phyloP scores from a whole-genome alignment of 805 yeast genomes.

The Kuraishia ogatae region DNA sequence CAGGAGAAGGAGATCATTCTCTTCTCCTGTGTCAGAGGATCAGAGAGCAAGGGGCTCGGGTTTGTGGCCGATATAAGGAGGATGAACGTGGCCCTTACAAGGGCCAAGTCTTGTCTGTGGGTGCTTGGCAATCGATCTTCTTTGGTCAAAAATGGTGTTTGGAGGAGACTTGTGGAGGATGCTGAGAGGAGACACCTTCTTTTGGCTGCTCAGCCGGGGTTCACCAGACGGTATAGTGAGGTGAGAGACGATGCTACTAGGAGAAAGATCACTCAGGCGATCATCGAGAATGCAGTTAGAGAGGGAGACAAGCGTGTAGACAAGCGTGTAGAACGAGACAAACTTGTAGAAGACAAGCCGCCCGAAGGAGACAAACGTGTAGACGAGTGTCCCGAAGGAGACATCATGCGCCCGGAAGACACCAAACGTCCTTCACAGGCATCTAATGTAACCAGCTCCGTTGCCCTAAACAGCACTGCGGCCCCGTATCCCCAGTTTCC shows the following conservation, averaged over 20 bases:
- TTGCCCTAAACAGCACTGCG: too few relatives aligned
- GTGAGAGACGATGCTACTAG: neutral
- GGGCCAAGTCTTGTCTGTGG: conserved; percentile 92
- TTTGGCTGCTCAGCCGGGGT: conserved; percentile 15
- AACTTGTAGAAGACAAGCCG: too few relatives aligned
- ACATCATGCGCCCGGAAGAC: too few relatives aligned
- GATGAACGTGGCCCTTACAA: conserved; percentile 94
- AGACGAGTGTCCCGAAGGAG: too few relatives aligned
- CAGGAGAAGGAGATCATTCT: conserved; percentile 93
- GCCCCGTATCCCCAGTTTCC: too few relatives aligned
- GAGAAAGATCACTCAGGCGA: neutral
- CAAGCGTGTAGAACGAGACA: too few relatives aligned
- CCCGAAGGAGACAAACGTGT: too few relatives aligned
- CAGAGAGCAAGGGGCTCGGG: conserved; percentile 63
- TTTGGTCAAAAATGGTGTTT: conserved; percentile 53
- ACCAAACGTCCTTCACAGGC: too few relatives aligned
- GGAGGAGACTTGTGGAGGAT: conserved; percentile 63
- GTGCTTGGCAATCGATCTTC: conserved; percentile 75
- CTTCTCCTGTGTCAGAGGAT: conserved; percentile 92
- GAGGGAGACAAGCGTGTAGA: too few relatives aligned
- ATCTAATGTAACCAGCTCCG: too few relatives aligned
- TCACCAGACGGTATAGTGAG: conserved; percentile 9
- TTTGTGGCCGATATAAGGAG: conserved; percentile 87
- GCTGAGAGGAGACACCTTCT: conserved; percentile 41
- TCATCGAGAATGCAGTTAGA: neutral